Base-by-base conservation (phyloP, 345 rosid species). In the Erysimum cheiranthoides region DNA sequence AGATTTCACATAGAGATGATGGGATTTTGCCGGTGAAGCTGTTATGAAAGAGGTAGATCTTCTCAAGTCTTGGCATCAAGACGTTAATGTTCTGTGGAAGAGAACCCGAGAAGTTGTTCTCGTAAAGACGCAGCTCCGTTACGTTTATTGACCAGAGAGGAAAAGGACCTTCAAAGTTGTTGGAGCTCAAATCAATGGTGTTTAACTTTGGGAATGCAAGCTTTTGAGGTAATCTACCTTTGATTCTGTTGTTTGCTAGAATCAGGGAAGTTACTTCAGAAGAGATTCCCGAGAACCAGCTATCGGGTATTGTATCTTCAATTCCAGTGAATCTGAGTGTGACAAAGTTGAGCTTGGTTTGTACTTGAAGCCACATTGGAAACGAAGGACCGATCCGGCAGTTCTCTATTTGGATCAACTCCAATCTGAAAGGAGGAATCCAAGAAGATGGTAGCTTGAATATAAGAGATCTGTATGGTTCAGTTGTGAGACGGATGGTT, bases 331-430 rank as follows among this genome's bases (percentile, higher is more conserved):
- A 85, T 53, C 70, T 70, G 40, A 88, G 68, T 70, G 59, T 62
- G 34, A 86, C 80, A n/a, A 12, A 73, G 73, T 53, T 65, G 35
- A 86, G 81, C 32, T 81, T 45, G 53, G 76, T 86, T 68, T 86
- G 93, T 76, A 82, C 76, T 62, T 79, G 85, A 61, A 89, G 85
- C 93, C 93, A 89, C 68, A 71, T 64, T 3, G 93, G 89, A 69
- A 89, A 89, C 4, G 36, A 50, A 56, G 90, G 89, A 74, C 90
- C 89, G 18, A 84, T 73, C 40, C 40, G 65, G 72, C 89, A 86
- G 70, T 87, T 86, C 57, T 85, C 85, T 12, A 89, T 61, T 47
- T 84, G 81, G 66, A 86, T 78, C 42, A 54, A 30, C 40, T 70
- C 75, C 5, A 84, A 81, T 72, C 76, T 81, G 74, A 89, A 89